Evolutionary conservation across 148 eudicot species (phyloP).

Genomic region (Talinum fruticosum): DNA sequence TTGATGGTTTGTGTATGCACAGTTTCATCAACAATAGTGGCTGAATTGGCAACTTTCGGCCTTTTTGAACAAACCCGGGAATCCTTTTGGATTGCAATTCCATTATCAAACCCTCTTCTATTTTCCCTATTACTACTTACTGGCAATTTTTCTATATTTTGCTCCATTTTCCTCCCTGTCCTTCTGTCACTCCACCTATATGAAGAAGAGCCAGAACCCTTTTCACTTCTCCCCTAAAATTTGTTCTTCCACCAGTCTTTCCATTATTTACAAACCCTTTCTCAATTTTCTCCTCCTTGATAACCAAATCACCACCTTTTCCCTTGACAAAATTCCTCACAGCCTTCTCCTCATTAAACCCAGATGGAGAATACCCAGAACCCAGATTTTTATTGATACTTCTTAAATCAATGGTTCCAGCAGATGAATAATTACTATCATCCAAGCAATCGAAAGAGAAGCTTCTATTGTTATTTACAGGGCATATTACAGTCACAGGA

Average conservation of each 20-base stretch:
- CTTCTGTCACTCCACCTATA: conserved; percentile 29
- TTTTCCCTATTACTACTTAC: conserved; percentile 23
- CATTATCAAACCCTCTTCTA: conserved; percentile 21
- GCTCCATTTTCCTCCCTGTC: conserved; percentile 22
- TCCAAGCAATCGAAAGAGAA: conserved; percentile 16
- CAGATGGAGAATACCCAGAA: conserved; percentile 21
- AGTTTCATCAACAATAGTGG: conserved; percentile 14
- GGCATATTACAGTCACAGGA: conserved; percentile 21
- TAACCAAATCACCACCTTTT: not conserved
- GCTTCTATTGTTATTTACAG: conserved; percentile 12
- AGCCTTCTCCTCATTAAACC: conserved; percentile 1
- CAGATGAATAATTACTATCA: conserved; percentile 29
- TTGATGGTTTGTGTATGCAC: conserved; percentile 11
- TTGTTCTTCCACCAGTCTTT: conserved; percentile 6
- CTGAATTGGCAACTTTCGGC: conserved; percentile 20
- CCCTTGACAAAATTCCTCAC: not conserved
- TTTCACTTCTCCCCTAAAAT: conserved; percentile 22
- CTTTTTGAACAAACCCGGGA: conserved; percentile 27
- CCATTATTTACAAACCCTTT: conserved; percentile 10
- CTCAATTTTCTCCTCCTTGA: not conserved
- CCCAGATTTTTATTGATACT: not conserved
- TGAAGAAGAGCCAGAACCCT: conserved; percentile 31
- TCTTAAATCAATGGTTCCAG: conserved; percentile 6
- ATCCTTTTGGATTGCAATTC: conserved; percentile 27
- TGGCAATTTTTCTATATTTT: conserved; percentile 23